Base-by-base conservation (phyloP, 2,329 filamentous ascomycete species). In the Zasmidium angulare region DNA sequence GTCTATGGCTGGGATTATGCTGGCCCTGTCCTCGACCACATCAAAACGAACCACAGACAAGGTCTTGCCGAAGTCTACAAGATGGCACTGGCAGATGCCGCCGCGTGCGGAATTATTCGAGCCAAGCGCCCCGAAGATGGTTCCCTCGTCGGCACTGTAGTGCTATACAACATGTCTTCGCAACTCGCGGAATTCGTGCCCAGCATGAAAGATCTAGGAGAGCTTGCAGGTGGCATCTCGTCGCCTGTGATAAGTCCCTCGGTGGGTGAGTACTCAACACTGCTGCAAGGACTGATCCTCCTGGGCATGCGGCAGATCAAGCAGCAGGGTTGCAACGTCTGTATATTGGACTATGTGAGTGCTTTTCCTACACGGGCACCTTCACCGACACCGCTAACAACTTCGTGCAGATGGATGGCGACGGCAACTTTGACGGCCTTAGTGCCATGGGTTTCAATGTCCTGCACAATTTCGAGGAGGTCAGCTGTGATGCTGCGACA, bases 281-380 rank as follows among this genome's bases (percentile, higher is more conserved):
- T 95, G 26, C 81, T 93, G 60, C 91, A 96, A 75, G 91, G 91
- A 0, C 76, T 96, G 63, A 89, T 91, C 14, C 76, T 96, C 62
- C 85, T 96, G 77, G 90, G 89, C 0, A 86, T 95, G 68, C 84
- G 89, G 58, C 91, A 95, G 76, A 89, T 91, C 73, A 93, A 93
- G 74, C 84, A 84, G 66, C 85, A 93, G 71, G 90, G 89, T 62
- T 87, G 89, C 53, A 83, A 84, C 64, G 86, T 86, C 60, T 89
- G 88, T 54, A 79, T 96, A 50, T 75, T 96, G 59, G 91, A 91
- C 73, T 93, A 90, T 84, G 91, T 95, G 77, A 80, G 88, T 81
- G 51, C 47, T 11, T 36, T 46, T 36, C 12, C 60, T 59, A n/a
- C n/a, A n/a, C 48, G n/a, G 20, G 21, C 49, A 17, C 50, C 11